Evolutionary conservation across 1,284 basidiomycete genomes (phyloP), one percentile per base, ranked within the genome.

Genomic region (Austroboletus novae-zelandiae): DNA sequence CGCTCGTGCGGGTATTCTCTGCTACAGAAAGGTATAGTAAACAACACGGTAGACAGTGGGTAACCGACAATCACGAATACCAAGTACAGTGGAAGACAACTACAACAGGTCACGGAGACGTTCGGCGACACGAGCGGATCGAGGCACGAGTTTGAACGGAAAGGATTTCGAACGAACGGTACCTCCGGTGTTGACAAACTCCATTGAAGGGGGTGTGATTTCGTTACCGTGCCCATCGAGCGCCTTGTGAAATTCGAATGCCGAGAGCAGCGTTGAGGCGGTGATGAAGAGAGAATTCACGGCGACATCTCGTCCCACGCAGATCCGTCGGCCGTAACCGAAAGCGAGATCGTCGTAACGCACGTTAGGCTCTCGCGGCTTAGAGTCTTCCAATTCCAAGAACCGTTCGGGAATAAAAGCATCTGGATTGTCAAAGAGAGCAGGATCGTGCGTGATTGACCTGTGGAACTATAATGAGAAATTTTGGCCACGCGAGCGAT

Each of bases 321-420:
- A 47, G n/a, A 53, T 47, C 3, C 52, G 52, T 9, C 52, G 51
- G 23, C 52, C 52, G n/a, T 53, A 53, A 11, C 52, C 52, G 30
- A 53, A 53, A 15, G 44, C 40, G 11, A 53, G 40, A 31, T 53
- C 52, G 15, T 53, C 52, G 18, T 47, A 53, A 15, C 52, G 50
- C 27, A 43, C 51, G n/a, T 48, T 48, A 13, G 29, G 11, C 32
- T 43, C 32, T 3, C 35, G 35, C 13, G 15, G 4, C 15, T 23
- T 40, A 4, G 35, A 15, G 15, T 42, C 43, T 40, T 54, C 44
- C 13, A 20, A n/a, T 11, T 50, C 40, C 36, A 65, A 25, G 47
- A 62, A 65, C 1, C 68, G 53, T 14, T 45, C 59, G 45, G 25
- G 61, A 50, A 50, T 56, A 54, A 48, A 62, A 37, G 57, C 61